phyloP scores from a whole-genome alignment of 495 filamentous ascomycete genomes.

The Astrothelium macrocarpum region DNA sequence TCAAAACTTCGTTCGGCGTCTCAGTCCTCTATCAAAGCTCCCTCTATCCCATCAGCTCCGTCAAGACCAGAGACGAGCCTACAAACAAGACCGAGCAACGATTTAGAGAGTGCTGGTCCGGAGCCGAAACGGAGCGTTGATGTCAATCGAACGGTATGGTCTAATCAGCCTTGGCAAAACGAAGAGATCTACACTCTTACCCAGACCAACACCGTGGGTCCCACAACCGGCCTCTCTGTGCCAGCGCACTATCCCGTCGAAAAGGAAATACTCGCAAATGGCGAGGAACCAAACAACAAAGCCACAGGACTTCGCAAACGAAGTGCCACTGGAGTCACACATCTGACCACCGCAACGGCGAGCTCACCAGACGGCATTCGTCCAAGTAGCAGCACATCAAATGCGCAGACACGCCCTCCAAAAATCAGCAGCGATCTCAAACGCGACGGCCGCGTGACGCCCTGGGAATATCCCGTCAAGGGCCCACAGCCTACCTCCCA shows the following conservation, averaged over 20 bases:
- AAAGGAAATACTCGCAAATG: not conserved
- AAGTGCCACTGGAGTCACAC: not conserved
- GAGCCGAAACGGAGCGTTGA: not conserved
- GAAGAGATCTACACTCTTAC: not conserved
- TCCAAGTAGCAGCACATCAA: too few species aligned
- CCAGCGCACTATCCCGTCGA: not conserved
- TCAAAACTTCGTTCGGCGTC: not conserved
- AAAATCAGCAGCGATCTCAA: not conserved
- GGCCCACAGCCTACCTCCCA: not conserved
- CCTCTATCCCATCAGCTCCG: not conserved
- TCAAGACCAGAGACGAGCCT: not conserved
- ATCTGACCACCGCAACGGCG: not conserved
- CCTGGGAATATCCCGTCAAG: not conserved
- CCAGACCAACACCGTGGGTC: not conserved
- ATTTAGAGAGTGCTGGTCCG: not conserved
- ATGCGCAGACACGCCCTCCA: not conserved
- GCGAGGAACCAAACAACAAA: not conserved
- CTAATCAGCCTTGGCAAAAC: not conserved
- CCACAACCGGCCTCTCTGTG: not conserved
- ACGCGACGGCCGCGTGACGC: not conserved
- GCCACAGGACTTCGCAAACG: not conserved
- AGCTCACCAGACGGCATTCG: not conserved
- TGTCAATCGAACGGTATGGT: not conserved
- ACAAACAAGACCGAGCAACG: not conserved
- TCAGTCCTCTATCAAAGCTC: constrained; percentile 1